Conservation (phyloP, 371 early-diverging fungal genomes). For the Syncephalastrum sp. region DNA sequence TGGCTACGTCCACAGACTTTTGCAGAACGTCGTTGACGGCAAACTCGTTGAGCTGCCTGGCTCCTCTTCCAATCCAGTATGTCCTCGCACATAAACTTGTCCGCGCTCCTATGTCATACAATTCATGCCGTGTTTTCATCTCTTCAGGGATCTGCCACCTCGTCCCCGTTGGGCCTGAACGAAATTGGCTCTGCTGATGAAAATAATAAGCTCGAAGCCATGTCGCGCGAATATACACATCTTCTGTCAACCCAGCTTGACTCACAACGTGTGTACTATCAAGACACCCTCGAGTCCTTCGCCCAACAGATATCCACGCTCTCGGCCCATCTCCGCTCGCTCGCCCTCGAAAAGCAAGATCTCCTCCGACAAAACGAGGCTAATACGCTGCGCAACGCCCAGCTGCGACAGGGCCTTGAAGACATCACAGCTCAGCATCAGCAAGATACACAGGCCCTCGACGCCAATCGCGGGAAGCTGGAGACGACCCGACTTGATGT, state of each 20-base stretch:
- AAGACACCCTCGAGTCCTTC: slow-evolving; percentile 63
- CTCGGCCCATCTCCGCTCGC: slow-evolving; percentile 12
- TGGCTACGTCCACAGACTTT: slow-evolving; percentile 88
- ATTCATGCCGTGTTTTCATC: slow-evolving; percentile 1
- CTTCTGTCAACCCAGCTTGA: slow-evolving; percentile 82
- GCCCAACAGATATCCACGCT: slow-evolving; percentile 41
- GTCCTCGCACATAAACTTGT: too few species aligned
- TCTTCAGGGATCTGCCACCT: not conserved
- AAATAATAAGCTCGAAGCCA: slow-evolving; percentile 73
- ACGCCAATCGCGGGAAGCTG: too few species aligned
- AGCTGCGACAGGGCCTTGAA: too few species aligned
- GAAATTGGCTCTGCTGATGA: not conserved
- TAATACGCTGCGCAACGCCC: too few species aligned
- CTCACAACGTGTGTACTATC: slow-evolving; percentile 87
- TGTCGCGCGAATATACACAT: slow-evolving; percentile 80
- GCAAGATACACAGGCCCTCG: too few species aligned
- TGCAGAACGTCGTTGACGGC: slow-evolving; percentile 84
- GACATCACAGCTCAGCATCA: too few species aligned
- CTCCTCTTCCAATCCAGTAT: too few species aligned
- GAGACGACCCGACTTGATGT: too few species aligned
- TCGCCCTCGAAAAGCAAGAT: not conserved
- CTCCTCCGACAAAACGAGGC: too few species aligned
- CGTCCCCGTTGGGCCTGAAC: too few species aligned
- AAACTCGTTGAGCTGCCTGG: slow-evolving; percentile 84
- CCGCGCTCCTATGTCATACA: not conserved